Evolutionary conservation across 176 grass and related monocot genomes (phyloP).

Genomic region (Sorghum bicolor): Sorghum_bicolor_NCBIv3 NC_012878.2:58672501-58673000

Average conservation of each 20-base stretch:
- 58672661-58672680: conserved; percentile 65
- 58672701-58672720: conserved; percentile 88
- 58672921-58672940: conserved; percentile 70
- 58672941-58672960: conserved; percentile 12
- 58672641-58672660: conserved; percentile 66
- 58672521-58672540: too few relatives aligned
- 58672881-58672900: conserved; percentile 82
- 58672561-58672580: background rate
- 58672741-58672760: conserved; percentile 57
- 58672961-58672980: conserved; percentile 28
- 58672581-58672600: conserved; percentile 36
- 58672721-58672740: conserved; percentile 86
- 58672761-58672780: conserved; percentile 78
- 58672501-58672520: too few relatives aligned
- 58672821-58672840: conserved; percentile 38
- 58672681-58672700: conserved; percentile 59
- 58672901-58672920: conserved; percentile 75
- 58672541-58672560: too few relatives aligned
- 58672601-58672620: conserved; percentile 51
- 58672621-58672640: conserved; percentile 80
- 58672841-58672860: conserved; percentile 71
- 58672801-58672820: conserved; percentile 30
- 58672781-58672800: conserved; percentile 58
- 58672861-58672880: conserved; percentile 63
- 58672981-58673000: conserved; percentile 43